Evolutionary conservation across 306 rosid genomes (phyloP), one percentile per base, ranked within the genome.

Genomic region (Cucurbita ficifolia): DNA sequence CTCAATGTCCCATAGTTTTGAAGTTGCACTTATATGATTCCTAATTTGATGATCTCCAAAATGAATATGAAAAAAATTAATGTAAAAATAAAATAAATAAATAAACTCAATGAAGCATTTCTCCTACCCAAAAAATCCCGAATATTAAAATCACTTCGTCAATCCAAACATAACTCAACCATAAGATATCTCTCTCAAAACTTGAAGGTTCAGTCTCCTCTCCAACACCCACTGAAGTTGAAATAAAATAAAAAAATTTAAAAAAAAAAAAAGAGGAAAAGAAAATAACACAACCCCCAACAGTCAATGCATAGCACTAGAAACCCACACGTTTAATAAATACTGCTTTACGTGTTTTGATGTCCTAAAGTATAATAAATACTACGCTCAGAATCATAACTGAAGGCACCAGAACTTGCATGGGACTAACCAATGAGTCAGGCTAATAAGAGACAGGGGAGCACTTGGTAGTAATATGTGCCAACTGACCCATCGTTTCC

Each of bases 321-420:
- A 69, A 48, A 69, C 43, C 51, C 36, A 40, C 33, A 29, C 33
- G 33, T 29, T 29, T 29, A 29, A 29, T 29, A 29, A 29, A 29
- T 29, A 21, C 72, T 22, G 53, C 13, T 42, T 43, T 46, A 56
- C n/a, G 52, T 38, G 36, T 12, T 21, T 69, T 43, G 72, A 67
- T 43, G 38, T 13, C 6, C 19, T 43, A 18, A 43, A 69, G 46
- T 4, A n/a, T 17, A 64, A 74, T 79, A 57, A 79, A 75, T 79
- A 50, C 22, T 22, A 42, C 13, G 12, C 3, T 67, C 58, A 65
- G 75, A 80, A 46, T 48, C 50, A 77, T 81, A 65, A 77, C 77
- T 73, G 75, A 70, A 60, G 55, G 36, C 73, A 42, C 65, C 77
- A 61, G 12, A 65, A 39, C 7, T 58, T 40, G 51, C 36, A 51